phyloP scores from a whole-genome alignment of 495 filamentous ascomycete species.

The Lindgomyces ingoldianus region DNA sequence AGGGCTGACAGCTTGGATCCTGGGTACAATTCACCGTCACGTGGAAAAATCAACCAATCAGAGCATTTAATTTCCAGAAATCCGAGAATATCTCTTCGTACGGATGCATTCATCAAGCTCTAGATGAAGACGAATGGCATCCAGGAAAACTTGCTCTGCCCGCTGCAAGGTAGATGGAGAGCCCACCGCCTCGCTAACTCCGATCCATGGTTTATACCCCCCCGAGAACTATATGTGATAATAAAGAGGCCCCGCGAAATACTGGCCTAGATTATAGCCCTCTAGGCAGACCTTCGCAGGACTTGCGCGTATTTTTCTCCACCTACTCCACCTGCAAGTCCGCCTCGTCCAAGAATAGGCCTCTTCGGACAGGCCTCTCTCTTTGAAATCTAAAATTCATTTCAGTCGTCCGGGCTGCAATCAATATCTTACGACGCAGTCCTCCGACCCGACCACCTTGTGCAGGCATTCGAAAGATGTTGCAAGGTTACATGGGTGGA shows the following conservation, averaged over 20 bases:
- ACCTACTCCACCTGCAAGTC: not conserved
- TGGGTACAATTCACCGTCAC: not conserved
- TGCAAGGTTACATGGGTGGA: conserved; percentile 33
- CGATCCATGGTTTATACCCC: conserved; percentile 24
- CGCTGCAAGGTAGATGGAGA: conserved; percentile 27
- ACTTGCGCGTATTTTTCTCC: not conserved
- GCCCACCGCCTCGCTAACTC: conserved; percentile 13
- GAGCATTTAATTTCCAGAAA: not conserved
- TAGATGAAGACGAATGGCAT: conserved; percentile 7
- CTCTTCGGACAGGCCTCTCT: not conserved
- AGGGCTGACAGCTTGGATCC: not conserved
- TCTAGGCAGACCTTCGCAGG: not conserved
- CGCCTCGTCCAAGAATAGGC: conserved; percentile 33
- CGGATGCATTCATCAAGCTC: not conserved
- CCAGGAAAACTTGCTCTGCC: conserved; percentile 15
- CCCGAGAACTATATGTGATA: conserved; percentile 33
- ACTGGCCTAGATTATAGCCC: conserved; percentile 9
- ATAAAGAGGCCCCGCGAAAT: conserved; percentile 10
- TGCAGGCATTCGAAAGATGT: conserved; percentile 32
- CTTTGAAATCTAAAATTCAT: conserved; percentile 24
- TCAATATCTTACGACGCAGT: conserved; percentile 18
- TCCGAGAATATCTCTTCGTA: not conserved
- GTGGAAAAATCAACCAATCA: conserved; percentile 9
- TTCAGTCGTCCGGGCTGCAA: conserved; percentile 17
- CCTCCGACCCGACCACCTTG: not conserved